phyloP scores from a whole-genome alignment of 2,329 filamentous ascomycete genomes.

The Arachnomyces sp. region DNA sequence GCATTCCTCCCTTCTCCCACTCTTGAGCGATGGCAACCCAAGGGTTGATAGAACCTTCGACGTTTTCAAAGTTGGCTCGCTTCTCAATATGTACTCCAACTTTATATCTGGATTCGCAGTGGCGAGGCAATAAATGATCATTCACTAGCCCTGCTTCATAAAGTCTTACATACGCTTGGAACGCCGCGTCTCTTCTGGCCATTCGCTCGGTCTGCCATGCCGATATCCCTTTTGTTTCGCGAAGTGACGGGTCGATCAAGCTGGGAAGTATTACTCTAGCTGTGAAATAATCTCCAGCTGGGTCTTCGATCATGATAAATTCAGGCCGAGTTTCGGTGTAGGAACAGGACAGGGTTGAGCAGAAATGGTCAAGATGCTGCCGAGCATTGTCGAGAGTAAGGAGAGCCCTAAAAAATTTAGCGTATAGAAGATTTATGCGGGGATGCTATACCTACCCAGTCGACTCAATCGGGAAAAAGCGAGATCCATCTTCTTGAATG shows the following conservation, averaged over 20 bases:
- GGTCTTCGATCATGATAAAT: constrained; percentile 50
- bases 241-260: constrained; percentile 57
- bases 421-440: constrained; percentile 4
- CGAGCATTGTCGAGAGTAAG: constrained; percentile 68
- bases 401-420: constrained; percentile 45
- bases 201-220: constrained; percentile 65
- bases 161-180: constrained; percentile 67
- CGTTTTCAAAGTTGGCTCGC: constrained; percentile 19
- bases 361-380: constrained; percentile 77
- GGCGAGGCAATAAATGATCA: constrained; percentile 63
- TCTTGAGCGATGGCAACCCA: constrained; percentile 29
- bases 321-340: constrained; percentile 61
- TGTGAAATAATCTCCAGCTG: constrained; percentile 14
- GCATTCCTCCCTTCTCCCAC: constrained; percentile 16
- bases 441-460: constrained; percentile 34
- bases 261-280: constrained; percentile 65
- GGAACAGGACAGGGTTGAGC: constrained; percentile 51
- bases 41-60: constrained; percentile 27
- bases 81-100: constrained; percentile 29
- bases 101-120: constrained; percentile 28
- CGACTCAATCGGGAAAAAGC: constrained; percentile 34
- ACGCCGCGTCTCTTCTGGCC: constrained; percentile 74
- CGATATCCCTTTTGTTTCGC: constrained; percentile 44
- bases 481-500: constrained; percentile 30
- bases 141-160: constrained; percentile 66